phyloP scores from a whole-genome alignment of 176 grass and related monocot genomes.

The Avena eriantha region DNA sequence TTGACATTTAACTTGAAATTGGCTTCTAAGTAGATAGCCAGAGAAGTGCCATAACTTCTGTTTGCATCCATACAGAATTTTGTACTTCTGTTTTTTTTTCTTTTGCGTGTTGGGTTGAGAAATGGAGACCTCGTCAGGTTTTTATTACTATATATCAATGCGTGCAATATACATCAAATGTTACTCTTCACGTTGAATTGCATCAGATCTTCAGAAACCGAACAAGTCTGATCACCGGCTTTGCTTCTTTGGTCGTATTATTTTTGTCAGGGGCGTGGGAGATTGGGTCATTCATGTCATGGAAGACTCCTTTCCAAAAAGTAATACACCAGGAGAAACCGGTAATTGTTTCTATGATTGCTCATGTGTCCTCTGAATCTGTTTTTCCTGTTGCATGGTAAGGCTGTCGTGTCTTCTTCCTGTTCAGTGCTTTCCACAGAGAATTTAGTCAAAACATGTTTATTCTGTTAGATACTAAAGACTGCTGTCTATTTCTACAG shows the following conservation, averaged over 20 bases:
- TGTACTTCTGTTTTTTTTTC: neutral
- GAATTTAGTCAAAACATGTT: neutral
- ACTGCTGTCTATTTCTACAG: constrained; percentile 28
- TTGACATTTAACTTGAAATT: neutral
- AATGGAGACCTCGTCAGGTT: neutral
- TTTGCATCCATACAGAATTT: neutral
- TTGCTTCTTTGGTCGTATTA: constrained; percentile 4
- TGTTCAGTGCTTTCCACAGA: neutral
- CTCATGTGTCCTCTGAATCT: neutral
- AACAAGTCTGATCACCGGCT: neutral
- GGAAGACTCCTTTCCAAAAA: constrained; percentile 64
- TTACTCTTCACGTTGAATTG: neutral
- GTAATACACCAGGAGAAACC: constrained; percentile 1
- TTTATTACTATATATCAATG: neutral
- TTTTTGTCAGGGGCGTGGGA: constrained; percentile 66
- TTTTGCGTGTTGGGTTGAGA: neutral
- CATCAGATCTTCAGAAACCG: neutral
- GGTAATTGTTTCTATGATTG: constrained; percentile 21
- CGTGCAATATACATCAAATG: neutral
- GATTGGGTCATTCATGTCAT: constrained; percentile 71
- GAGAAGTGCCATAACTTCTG: neutral
- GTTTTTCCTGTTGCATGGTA: neutral
- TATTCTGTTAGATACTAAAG: constrained; percentile 5
- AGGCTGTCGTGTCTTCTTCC: neutral
- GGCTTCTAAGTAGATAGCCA: neutral